Evolutionary conservation across 1,284 basidiomycete species (phyloP).

Genomic region (Cutaneotrichosporon sp.): DNA sequence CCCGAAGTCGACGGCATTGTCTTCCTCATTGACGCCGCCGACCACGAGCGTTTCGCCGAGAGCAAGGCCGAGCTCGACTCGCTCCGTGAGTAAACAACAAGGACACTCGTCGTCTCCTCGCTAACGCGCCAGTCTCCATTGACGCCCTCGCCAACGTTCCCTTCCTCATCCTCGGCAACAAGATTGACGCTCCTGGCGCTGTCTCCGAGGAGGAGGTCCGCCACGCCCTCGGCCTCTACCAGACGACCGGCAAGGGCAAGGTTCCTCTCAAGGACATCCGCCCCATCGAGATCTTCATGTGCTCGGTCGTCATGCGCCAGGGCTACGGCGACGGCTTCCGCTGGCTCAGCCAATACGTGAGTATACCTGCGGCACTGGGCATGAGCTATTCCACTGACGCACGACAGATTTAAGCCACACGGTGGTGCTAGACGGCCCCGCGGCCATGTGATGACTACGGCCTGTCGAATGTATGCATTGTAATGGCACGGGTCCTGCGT

Average conservation of each 20-base stretch:
- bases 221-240: constrained; percentile 90
- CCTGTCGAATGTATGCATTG: constrained; percentile 10
- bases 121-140: constrained; percentile 53
- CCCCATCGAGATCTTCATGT: constrained; percentile 99
- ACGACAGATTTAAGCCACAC: constrained; percentile 1
- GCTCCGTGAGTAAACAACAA: constrained; percentile 52
- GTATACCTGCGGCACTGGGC: constrained; percentile 24
- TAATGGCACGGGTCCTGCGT: too few species aligned
- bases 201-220: constrained; percentile 97
- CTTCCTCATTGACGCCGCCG: constrained; percentile 96
- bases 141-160: constrained; percentile 93
- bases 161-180: constrained; percentile 98
- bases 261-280: constrained; percentile 94
- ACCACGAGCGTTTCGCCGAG: constrained; percentile 92
- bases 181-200: constrained; percentile 97
- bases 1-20: constrained; percentile 99
- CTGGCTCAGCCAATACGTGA: constrained; percentile 95
- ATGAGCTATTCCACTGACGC: background rate
- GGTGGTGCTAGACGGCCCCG: background rate
- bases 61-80: constrained; percentile 96
- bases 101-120: background rate
- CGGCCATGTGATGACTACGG: background rate
- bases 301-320: constrained; percentile 97
- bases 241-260: constrained; percentile 99
- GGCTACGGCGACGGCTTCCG: constrained; percentile 99